phyloP scores from a whole-genome alignment of 805 yeast species.

The Brettanomyces anomalus region DNA sequence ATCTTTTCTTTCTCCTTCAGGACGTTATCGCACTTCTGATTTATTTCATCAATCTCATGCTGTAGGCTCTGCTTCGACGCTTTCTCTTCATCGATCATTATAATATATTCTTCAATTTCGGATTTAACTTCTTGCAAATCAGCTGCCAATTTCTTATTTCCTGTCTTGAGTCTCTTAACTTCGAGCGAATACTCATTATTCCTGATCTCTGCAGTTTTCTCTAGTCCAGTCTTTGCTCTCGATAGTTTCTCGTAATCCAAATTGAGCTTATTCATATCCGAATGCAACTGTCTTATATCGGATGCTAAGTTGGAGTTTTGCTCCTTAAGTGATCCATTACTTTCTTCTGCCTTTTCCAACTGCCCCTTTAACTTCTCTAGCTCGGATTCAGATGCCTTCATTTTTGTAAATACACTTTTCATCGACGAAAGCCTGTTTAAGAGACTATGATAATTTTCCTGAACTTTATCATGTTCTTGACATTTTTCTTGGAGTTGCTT shows the following conservation, averaged over 20 bases:
- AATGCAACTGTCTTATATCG: conserved; percentile 10
- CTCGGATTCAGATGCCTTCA: conserved; percentile 62
- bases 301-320: conserved; percentile 1
- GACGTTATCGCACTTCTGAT: conserved; percentile 18
- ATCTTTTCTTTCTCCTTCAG: conserved; percentile 18
- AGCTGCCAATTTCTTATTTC: conserved; percentile 30
- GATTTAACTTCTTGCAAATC: conserved; percentile 29
- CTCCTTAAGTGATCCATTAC: neutral
- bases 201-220: conserved; percentile 29
- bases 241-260: conserved; percentile 46
- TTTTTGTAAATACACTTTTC: conserved; percentile 64
- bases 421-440: conserved; percentile 58
- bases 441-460: conserved; percentile 52
- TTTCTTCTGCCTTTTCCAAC: conserved; percentile 22
- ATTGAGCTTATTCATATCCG: conserved; percentile 34
- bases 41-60: conserved; percentile 31
- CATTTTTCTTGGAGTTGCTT: conserved; percentile 27
- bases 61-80: conserved; percentile 35
- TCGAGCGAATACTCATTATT: conserved; percentile 33
- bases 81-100: conserved; percentile 32
- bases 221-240: conserved; percentile 27
- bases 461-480: conserved; percentile 48
- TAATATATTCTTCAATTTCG: conserved; percentile 27
- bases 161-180: conserved; percentile 31
- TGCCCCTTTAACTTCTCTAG: conserved; percentile 44